Base-by-base conservation (phyloP, 2,329 filamentous ascomycete species). In the Diaporthe aspalathi region DNA sequence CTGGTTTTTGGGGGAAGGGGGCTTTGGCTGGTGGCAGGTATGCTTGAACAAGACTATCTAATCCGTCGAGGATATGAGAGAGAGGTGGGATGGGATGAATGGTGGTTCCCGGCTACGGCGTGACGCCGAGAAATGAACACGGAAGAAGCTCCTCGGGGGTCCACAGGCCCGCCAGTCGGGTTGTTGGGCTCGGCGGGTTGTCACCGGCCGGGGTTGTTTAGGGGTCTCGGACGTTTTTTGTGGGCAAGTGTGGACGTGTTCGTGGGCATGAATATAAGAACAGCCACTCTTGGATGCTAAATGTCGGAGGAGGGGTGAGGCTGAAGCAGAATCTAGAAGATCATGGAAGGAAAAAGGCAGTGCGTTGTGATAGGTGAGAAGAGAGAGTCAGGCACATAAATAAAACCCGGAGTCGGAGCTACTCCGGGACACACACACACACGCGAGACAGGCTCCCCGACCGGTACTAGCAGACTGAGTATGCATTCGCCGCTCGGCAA, bases 401-500 rank as follows among this genome's bases (percentile, higher is more conserved):
- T 1, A 11, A 22, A 14, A 29, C n/a, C 29, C 60, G 45, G 60
- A 65, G 60, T 38, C 50, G n/a, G 60, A 20, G 50, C 45, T 65
- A 38, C 60, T 65, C 60, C 60, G 60, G 60, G 45, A 38, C 45
- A n/a, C n/a, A n/a, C n/a, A n/a, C n/a, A n/a, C 32, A 38, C 35
- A 38, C 6, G 35, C 35, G 35, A 38, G 35, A 12, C 45, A 20
- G 14, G 56, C 45, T 50, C 29, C 60, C 60, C 60, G 60, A 65
- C 5, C 29, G 38, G 8, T 5, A n/a, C n/a, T n/a, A n/a, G n/a
- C n/a, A n/a, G n/a, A n/a, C 3, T 50, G 32, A 9, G 32, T 35
- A 5, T 35, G 45, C 45, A 12, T 35, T n/a, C 29, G 14, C 3
- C 22, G 12, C 38, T 50, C 45, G 60, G 60, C 57, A 63, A 49